These are phyloP conservation scores for Juglanconis oblonga DNA, from an alignment of 2,329 filamentous ascomycete genomes.

Conservation along the genomic window DNA sequence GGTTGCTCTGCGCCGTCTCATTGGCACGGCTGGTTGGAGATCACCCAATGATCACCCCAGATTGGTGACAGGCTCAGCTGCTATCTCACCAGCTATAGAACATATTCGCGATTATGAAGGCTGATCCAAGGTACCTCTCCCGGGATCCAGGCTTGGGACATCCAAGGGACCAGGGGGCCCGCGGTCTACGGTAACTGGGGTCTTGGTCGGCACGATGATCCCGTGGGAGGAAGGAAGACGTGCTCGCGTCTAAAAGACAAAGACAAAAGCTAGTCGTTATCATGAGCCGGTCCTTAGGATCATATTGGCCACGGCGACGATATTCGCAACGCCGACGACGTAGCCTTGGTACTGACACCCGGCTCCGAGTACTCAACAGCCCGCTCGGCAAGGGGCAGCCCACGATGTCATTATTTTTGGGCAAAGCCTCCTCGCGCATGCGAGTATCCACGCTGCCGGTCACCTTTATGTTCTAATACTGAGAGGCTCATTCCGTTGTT, in stretches of 20 bases:
- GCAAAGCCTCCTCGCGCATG: background rate
- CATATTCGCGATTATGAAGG: too few species aligned
- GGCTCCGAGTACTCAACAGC: background rate
- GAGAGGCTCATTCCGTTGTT: too few species aligned
- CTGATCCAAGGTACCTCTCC: too few species aligned
- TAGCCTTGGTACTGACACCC: background rate
- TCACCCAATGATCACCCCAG: background rate
- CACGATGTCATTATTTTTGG: too few species aligned
- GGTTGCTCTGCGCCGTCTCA: background rate
- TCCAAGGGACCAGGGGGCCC: too few species aligned
- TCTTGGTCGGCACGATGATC: too few species aligned
- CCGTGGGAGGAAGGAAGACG: too few species aligned
- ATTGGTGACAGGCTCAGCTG: background rate
- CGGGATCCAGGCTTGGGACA: too few species aligned
- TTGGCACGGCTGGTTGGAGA: constrained; percentile 7
- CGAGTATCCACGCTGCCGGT: background rate
- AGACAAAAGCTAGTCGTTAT: too few species aligned
- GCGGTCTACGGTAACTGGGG: too few species aligned
- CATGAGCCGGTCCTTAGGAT: background rate
- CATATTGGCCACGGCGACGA: background rate
- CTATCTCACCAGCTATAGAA: background rate
- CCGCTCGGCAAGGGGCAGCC: background rate
- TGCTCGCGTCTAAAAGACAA: too few species aligned
- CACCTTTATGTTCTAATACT: background rate
- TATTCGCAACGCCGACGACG: background rate